Percentiles rank a stretch among this genome's conserved stretches.
Evolutionary conservation across 306 rosid species (phyloP).

Genomic region (Pyrus pyrifolia): DNA sequence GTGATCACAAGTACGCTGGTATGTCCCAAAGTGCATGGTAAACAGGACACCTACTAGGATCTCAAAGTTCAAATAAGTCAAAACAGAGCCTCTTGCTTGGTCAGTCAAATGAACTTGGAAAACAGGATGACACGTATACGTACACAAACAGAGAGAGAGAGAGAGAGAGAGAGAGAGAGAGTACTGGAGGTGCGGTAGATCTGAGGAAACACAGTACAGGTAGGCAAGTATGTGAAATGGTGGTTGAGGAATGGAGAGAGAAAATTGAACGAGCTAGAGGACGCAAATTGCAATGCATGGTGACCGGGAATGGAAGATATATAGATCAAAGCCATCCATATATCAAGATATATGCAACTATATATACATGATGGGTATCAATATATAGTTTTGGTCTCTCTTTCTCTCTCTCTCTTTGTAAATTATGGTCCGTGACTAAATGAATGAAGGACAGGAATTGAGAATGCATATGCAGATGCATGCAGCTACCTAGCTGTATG

Average conservation of each 20-base stretch:
- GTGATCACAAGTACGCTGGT: neutral
- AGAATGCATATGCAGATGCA: neutral
- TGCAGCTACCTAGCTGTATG: neutral
- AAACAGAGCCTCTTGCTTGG: neutral
- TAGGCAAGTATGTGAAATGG: conserved; percentile 25
- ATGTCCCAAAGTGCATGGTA: neutral
- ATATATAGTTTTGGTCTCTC: neutral
- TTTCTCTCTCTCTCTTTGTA: neutral
- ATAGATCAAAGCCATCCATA: neutral
- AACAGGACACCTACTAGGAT: neutral
- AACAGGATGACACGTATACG: too few species aligned
- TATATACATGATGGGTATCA: neutral
- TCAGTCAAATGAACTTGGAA: neutral
- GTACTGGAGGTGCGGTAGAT: neutral
- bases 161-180: neutral
- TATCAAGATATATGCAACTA: neutral
- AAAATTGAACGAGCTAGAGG: neutral
- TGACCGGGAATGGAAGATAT: neutral
- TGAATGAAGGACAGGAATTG: conserved; percentile 3
- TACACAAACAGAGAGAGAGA: neutral
- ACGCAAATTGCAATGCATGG: neutral
- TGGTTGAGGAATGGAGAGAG: neutral
- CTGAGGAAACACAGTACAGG: neutral
- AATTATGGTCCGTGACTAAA: neutral
- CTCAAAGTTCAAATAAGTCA: neutral